Conservation (phyloP, 2,329 filamentous ascomycete genomes). For the Neopestalotiopsis sp. region DNA sequence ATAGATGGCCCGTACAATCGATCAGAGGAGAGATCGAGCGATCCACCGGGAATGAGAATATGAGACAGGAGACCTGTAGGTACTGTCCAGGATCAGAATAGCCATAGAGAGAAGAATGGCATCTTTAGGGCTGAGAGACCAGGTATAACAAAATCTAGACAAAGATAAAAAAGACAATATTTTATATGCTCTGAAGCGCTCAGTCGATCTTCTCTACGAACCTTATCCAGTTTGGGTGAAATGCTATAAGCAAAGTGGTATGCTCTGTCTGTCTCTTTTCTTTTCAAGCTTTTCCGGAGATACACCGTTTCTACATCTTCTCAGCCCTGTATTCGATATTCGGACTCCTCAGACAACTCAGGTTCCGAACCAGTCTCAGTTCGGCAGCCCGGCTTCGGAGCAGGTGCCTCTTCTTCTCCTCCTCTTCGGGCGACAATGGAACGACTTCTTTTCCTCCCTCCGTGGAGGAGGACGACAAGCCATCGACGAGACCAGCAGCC, state of each 20-base stretch:
- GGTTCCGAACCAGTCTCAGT: slow-evolving; percentile 80
- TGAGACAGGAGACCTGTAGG: not conserved
- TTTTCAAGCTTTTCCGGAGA: not conserved
- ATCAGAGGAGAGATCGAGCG: too few species aligned
- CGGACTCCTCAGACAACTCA: slow-evolving; percentile 71
- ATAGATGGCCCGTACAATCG: not conserved
- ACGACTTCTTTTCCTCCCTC: too few species aligned
- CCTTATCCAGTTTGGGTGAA: not conserved
- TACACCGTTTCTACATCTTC: slow-evolving; percentile 42
- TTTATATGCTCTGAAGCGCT: slow-evolving; percentile 2
- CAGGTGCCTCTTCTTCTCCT: slow-evolving; percentile 66
- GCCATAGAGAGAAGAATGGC: not conserved
- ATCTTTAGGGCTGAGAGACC: not conserved
- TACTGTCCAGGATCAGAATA: not conserved
- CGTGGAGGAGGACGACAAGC: slow-evolving; percentile 25
- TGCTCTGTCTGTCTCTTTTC: not conserved
- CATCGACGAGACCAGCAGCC: slow-evolving; percentile 43
- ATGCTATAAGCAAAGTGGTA: not conserved
- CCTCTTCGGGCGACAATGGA: slow-evolving; percentile 49
- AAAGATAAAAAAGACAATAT: slow-evolving; percentile 4
- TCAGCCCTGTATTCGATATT: slow-evolving; percentile 66
- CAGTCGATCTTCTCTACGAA: not conserved
- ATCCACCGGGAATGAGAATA: too few species aligned
- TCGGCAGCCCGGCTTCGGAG: slow-evolving; percentile 85
- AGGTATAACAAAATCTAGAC: not conserved